Conservation (phyloP, 208 protist genomes). For the Trypanosoma mega region DNA sequence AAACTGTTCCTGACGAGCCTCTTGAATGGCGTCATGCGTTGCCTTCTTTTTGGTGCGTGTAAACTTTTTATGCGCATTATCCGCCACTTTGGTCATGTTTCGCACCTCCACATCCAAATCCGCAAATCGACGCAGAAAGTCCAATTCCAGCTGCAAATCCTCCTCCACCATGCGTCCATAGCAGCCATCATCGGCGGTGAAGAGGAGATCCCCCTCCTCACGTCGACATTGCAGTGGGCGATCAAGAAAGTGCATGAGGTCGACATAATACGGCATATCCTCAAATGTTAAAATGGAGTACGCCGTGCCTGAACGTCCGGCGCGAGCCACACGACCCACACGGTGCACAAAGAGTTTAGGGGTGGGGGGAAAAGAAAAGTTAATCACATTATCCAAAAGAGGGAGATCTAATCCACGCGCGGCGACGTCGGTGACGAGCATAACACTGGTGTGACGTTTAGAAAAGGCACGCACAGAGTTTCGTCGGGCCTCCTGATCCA, state of each 20-base stretch:
- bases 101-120: conserved; percentile 72
- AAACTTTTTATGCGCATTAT: conserved; percentile 90
- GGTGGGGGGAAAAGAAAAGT: conserved; percentile 98
- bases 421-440: conserved; percentile 99
- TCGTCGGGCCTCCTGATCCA: conserved; percentile 97
- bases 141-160: conserved; percentile 82
- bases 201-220: conserved; percentile 61
- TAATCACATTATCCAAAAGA: conserved; percentile 99
- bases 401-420: conserved; percentile 99
- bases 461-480: conserved; percentile 95
- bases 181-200: conserved; percentile 84
- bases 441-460: conserved; percentile 78
- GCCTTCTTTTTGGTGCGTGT: conserved; percentile 88
- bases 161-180: conserved; percentile 87
- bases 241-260: conserved; percentile 87
- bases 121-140: conserved; percentile 73
- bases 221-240: conserved; percentile 61
- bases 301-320: conserved; percentile 94
- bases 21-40: conserved; percentile 85
- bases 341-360: conserved; percentile 98
- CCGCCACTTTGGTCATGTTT: conserved; percentile 77
- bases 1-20: conserved; percentile 75
- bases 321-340: conserved; percentile 98
- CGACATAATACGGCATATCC: conserved; percentile 94
- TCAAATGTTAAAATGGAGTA: conserved; percentile 96